Base-by-base conservation (phyloP, 306 rosid species). In the Rosa persica region DNA sequence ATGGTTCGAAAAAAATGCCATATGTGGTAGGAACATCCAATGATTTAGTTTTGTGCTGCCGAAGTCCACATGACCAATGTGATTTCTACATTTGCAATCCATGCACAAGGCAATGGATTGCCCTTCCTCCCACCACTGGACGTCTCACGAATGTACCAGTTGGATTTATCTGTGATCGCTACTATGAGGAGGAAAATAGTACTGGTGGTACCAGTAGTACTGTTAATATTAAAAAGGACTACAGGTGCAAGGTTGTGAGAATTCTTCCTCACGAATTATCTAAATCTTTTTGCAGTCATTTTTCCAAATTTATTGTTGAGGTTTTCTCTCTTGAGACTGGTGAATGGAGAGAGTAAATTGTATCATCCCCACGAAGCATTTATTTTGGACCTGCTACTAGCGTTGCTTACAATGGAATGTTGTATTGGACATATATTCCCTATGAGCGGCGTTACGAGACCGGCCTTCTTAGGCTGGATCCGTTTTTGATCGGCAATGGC, bases 341-440 rank as follows among this genome's bases (percentile, higher is more conserved):
- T n/a, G 27, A 57, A 57, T 57, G 62, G 62, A 57, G 62, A 57
- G 10, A 22, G 62, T 57, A 42, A 62, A 2, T 23, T 30, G n/a
- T 62, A 10, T 62, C 68, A 62, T 27, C 68, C 40, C n/a, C 10
- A 27, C 2, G 0, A 62, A 12, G 20, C 68, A 62, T 62, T 15
- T 0, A 0, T 0, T 4, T 62, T 27, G 3, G 15, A 52, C 1
- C 0, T 2, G 4, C 13, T 3, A n/a, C 3, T 25, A 4, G 42
- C 20, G n/a, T 62, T 30, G 40, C 20, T 12, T 13, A 62, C 16
- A 62, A 62, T 30, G 67, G 40, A 27, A 27, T 62, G 67, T 5
- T 62, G 67, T 62, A 25, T 62, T 62, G 42, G 65, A 10, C 34
- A 58, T 22, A 58, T 30, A 0, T 27, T 27, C 0, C 30, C 1